These are phyloP conservation scores for Penicillium carneum DNA, from an alignment of 2,329 filamentous ascomycete species.

Conservation along the genomic window DNA sequence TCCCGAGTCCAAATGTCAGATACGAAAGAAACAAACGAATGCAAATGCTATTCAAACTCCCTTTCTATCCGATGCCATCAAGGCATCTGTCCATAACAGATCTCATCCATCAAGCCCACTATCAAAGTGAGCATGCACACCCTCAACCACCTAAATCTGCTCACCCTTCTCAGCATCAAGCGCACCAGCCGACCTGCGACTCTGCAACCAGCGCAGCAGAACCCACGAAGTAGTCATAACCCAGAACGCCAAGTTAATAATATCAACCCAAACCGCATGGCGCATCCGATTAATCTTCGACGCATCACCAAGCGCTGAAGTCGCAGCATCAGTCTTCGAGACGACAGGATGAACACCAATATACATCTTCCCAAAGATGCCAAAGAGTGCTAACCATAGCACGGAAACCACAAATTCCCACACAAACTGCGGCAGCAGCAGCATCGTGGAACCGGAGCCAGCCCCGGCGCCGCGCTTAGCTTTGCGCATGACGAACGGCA, in stretches of 20 bases:
- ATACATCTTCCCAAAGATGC: conserved; percentile 82
- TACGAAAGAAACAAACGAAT: conserved; percentile 1
- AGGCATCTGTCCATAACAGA: not conserved
- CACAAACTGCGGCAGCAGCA: conserved; percentile 60
- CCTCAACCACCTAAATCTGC: conserved; percentile 7
- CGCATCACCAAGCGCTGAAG: conserved; percentile 21
- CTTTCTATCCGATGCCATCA: conserved; percentile 7
- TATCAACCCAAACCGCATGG: conserved; percentile 82
- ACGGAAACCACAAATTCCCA: conserved; percentile 78
- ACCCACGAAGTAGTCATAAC: conserved; percentile 62
- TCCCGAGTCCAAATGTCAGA: not conserved
- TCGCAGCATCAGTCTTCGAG: not conserved
- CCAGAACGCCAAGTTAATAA: conserved; percentile 79
- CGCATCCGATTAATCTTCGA: conserved; percentile 74
- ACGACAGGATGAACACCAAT: conserved; percentile 67
- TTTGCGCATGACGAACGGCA: conserved; percentile 56
- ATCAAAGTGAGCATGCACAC: not conserved
- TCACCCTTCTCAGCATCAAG: conserved; percentile 33
- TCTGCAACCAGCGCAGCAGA: conserved; percentile 47
- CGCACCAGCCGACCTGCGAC: conserved; percentile 25
- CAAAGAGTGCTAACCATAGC: conserved; percentile 82
- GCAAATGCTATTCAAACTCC: not conserved
- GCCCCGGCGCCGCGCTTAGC: conserved; percentile 34
- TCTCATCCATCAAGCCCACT: not conserved
- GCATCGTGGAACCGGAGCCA: conserved; percentile 30